Base-by-base conservation (phyloP, 352 stramenopile species). In the Pelagophyceae sp. region DNA sequence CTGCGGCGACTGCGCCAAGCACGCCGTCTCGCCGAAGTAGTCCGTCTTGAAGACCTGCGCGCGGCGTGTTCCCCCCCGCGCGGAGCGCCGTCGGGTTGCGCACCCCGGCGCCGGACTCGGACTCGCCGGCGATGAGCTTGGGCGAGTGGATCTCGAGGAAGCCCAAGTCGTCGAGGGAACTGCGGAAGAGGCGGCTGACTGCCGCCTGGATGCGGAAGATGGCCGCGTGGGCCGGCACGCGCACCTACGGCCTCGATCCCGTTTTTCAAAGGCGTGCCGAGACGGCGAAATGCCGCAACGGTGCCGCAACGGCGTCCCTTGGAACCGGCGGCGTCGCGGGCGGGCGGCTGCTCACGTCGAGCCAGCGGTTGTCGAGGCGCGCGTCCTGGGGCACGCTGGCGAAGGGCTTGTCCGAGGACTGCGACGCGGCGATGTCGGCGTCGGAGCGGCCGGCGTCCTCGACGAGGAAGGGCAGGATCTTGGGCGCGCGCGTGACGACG, bases 61-160 rank as follows among this genome's bases (percentile, higher is more conserved):
- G n/a, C n/a, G n/a, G n/a, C n/a, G n/a, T n/a, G n/a, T n/a, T n/a
- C n/a, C n/a, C n/a, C n/a, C n/a, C n/a, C n/a, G n/a, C n/a, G n/a
- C n/a, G n/a, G n/a, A n/a, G n/a, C n/a, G n/a, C n/a, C n/a, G n/a
- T n/a, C n/a, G n/a, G n/a, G n/a, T n/a, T n/a, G n/a, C n/a, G n/a
- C n/a, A n/a, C n/a, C 82, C 97, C 96, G 29, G 95, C 91, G 54
- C 96, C 96, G 82, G 93, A 95, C 85, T 99, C 96, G 50, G 89
- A 97, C 71, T 96, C 95, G 72, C 96, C 96, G 33, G 91, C 94
- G 79, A 98, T 93, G 38, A 99, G 86, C 87, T 99, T 99, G 40
- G 96, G 96, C 63, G 95, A 98, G 86, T 99, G 95, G 81, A 99
- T 98, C 88, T 99, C 96, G 20, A 98, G 87, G 83, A 99, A 99